These are phyloP conservation scores for Caloboletus firmus DNA, from an alignment of 1,284 basidiomycete genomes.

Conservation along the genomic window DNA sequence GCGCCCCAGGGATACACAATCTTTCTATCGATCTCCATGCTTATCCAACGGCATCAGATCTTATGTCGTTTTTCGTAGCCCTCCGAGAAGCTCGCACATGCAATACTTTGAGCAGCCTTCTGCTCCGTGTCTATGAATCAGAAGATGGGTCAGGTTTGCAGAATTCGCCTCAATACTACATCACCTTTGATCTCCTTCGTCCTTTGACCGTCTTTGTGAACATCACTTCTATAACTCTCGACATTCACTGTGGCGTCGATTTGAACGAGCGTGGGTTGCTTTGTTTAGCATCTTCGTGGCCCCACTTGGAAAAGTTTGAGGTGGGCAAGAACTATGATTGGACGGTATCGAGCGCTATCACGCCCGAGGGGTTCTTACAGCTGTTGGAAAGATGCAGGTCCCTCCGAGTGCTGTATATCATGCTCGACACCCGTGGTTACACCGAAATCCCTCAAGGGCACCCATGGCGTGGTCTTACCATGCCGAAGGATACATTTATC, in stretches of 20 bases:
- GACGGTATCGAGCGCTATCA: conserved; percentile 10
- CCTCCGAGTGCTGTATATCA: conserved; percentile 2
- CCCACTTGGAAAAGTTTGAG: conserved; percentile 3
- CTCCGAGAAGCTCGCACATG: conserved; percentile 3
- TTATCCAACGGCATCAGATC: not conserved
- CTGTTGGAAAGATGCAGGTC: conserved; percentile 18
- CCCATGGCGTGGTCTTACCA: conserved; percentile 15
- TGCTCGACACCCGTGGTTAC: conserved; percentile 12
- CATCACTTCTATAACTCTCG: conserved; percentile 6
- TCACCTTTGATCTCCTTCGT: conserved; percentile 9
- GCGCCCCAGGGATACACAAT: not conserved
- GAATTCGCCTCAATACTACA: not conserved
- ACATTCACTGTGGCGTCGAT: conserved; percentile 1
- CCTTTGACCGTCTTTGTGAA: conserved; percentile 15
- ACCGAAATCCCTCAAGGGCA: conserved; percentile 11
- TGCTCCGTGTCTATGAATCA: not conserved
- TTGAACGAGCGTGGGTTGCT: conserved; percentile 13
- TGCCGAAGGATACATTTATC: not conserved
- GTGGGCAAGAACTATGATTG: conserved; percentile 1
- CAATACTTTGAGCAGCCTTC: not conserved
- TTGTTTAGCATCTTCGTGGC: conserved; percentile 20
- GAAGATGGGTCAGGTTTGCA: too few relatives aligned
- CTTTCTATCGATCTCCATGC: not conserved
- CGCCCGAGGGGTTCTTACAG: conserved; percentile 13
- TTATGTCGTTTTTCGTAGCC: conserved; percentile 7